Evolutionary conservation across 805 yeast species (phyloP), one percentile per base, ranked within the genome.

Genomic region (Saccharomyces kudriavzevii): DNA sequence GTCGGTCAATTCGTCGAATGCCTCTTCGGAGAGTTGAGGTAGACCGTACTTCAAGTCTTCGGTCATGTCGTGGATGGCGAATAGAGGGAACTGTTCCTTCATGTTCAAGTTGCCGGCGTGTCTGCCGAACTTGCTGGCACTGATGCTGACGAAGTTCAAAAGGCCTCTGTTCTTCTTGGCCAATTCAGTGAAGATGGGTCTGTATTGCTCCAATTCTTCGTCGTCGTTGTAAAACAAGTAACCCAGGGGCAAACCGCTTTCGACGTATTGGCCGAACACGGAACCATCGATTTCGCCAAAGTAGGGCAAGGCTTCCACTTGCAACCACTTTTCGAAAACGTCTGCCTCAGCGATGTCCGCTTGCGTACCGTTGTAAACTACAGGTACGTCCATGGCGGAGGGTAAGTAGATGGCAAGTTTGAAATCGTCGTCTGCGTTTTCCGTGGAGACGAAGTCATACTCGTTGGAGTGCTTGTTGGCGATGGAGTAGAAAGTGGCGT

Each of bases 41-140:
- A 84, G 74, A 69, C 91, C 90, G 68, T 78, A 92, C 77, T 92
- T 94, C 70, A 78, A 76, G 76, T 89, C 87, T 47, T 74, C 67
- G 17, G 66, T 72, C 53, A 82, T 65, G 66, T 89, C 87, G 72
- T 92, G 97, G 62, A 92, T 85, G 49, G 83, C 96, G 66, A 94
- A 85, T 55, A 92, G 81, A 70, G 99, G 99, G 82, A 88, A 85
- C 64, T 83, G 82, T 68, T 89, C 87, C 73, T 85, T 78, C 82
- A 91, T 82, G 79, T 87, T 90, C 70, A 94, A 80, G 73, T 84
- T 82, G 64, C 81, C 85, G 56, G 97, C 97, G 68, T 92, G 98
- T 74, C 80, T 82, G 61, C 97, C 97, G 69, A 75, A 94, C 66
- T 75, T 76, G 50, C 76, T 67, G 53, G 96, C 94, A 65, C 92